phyloP scores from a whole-genome alignment of 1,139 yeast genomes.

The Blastobotrys malaysiensis region DNA sequence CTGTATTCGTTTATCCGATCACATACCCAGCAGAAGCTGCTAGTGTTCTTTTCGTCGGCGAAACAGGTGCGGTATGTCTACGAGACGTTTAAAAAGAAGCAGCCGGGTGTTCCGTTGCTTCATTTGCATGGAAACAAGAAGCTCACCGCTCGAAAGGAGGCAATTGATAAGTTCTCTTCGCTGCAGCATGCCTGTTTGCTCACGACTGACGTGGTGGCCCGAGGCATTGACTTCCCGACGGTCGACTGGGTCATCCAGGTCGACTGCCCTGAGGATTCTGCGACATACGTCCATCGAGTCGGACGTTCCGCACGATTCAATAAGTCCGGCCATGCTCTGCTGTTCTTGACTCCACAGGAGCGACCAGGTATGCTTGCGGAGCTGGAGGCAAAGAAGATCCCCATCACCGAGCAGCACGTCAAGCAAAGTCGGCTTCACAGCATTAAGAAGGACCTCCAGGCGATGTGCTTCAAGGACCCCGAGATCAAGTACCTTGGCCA shows the following conservation, averaged over 20 bases:
- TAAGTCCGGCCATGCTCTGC: slow-evolving; percentile 75
- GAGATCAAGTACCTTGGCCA: slow-evolving; percentile 89
- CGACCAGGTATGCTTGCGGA: slow-evolving; percentile 70
- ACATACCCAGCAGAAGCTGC: slow-evolving; percentile 76
- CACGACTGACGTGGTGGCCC: slow-evolving; percentile 95
- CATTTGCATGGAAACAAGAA: slow-evolving; percentile 94
- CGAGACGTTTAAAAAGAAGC: slow-evolving; percentile 84
- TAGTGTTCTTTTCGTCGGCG: slow-evolving; percentile 87
- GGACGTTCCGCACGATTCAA: slow-evolving; percentile 97
- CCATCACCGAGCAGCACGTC: slow-evolving; percentile 66
- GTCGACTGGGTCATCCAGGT: slow-evolving; percentile 97
- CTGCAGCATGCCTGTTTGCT: slow-evolving; percentile 85
- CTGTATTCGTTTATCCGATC: slow-evolving; percentile 87
- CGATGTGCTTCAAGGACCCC: slow-evolving; percentile 86
- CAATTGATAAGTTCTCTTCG: slow-evolving; percentile 76
- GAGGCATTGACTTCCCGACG: slow-evolving; percentile 96
- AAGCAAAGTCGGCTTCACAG: slow-evolving; percentile 71
- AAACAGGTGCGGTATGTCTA: slow-evolving; percentile 93
- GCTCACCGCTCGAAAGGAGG: slow-evolving; percentile 87
- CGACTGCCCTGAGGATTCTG: slow-evolving; percentile 94
- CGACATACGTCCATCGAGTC: slow-evolving; percentile 92
- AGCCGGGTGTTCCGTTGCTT: slow-evolving; percentile 91
- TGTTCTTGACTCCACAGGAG: slow-evolving; percentile 81
- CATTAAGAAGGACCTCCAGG: slow-evolving; percentile 79
- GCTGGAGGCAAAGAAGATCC: slow-evolving; percentile 58